Evolutionary conservation across 2,329 filamentous ascomycete species (phyloP).

Genomic region (Colletotrichum melonis): DNA sequence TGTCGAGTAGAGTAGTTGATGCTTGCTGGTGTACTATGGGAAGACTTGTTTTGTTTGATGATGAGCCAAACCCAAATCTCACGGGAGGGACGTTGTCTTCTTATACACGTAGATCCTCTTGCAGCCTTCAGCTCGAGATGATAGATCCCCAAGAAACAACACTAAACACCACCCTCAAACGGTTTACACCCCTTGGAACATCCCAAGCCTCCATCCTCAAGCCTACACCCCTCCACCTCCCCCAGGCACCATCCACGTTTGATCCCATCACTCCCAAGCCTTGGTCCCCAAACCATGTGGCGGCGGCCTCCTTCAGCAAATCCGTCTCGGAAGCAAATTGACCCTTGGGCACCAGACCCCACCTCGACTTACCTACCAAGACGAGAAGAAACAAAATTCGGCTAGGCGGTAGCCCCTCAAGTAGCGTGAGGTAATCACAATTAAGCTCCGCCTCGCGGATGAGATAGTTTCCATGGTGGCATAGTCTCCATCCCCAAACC

Average conservation of each 20-base stretch:
- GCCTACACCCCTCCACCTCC: too few relatives aligned
- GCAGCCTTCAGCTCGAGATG: not conserved
- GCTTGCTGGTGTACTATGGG: not conserved
- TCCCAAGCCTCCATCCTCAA: not conserved
- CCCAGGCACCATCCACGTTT: not conserved
- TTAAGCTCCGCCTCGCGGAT: constrained; percentile 14
- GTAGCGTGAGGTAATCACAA: not conserved
- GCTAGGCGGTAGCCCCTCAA: not conserved
- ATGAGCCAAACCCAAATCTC: fast-evolving
- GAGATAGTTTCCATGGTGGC: not conserved
- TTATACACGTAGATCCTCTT: constrained; percentile 9
- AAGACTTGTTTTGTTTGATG: not conserved
- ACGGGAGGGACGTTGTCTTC: not conserved
- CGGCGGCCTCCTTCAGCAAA: not conserved
- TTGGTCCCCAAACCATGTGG: not conserved
- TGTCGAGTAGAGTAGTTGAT: not conserved
- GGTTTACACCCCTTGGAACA: not conserved
- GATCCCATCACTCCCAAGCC: not conserved
- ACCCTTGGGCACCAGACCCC: not conserved
- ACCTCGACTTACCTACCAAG: not conserved
- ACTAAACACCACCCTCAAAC: not conserved
- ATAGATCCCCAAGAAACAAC: not conserved
- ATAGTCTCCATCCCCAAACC: not conserved
- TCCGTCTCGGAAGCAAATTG: not conserved
- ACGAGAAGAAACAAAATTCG: not conserved